phyloP scores from a whole-genome alignment of 106 monocot genomes.

The Dendrobium huoshanense region DNA sequence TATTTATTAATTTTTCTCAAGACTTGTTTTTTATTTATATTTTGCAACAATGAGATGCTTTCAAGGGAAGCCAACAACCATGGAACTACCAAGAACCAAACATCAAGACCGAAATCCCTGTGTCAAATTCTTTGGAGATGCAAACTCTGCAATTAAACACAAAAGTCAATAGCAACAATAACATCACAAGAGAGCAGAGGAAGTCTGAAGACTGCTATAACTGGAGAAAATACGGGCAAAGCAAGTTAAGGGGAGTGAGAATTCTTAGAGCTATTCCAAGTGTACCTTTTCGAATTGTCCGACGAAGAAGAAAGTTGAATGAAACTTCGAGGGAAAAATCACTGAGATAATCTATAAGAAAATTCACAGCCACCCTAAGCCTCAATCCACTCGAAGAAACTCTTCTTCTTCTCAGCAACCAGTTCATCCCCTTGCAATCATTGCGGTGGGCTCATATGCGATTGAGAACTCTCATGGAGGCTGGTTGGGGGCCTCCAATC shows the following conservation, averaged over 20 bases:
- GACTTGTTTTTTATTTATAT: background rate
- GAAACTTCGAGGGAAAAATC: constrained; percentile 34
- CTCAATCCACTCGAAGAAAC: constrained; percentile 32
- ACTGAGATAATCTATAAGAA: constrained; percentile 54
- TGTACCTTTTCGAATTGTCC: constrained; percentile 42
- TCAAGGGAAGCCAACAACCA: constrained; percentile 5
- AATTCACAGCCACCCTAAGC: constrained; percentile 45
- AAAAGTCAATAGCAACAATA: background rate
- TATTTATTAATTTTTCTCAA: background rate
- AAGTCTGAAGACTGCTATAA: constrained; percentile 48
- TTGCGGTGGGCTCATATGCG: constrained; percentile 2
- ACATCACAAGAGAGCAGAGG: constrained; percentile 12
- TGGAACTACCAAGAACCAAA: constrained; percentile 14
- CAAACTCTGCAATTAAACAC: constrained; percentile 6
- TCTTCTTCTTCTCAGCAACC: constrained; percentile 8
- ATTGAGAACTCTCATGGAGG: constrained; percentile 21
- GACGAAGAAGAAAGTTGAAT: constrained; percentile 49
- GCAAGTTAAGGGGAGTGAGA: constrained; percentile 53
- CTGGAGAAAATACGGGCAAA: constrained; percentile 62
- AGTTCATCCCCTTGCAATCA: background rate
- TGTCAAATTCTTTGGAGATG: constrained; percentile 19
- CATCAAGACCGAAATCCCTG: background rate
- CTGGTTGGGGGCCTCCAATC: background rate
- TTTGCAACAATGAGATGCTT: background rate
- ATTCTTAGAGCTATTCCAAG: constrained; percentile 49